Percentiles rank a stretch among this genome's conserved stretches.
These are phyloP conservation scores for Coniferiporia weirii DNA, from an alignment of 1,284 basidiomycete genomes.

Conservation along the genomic window DNA sequence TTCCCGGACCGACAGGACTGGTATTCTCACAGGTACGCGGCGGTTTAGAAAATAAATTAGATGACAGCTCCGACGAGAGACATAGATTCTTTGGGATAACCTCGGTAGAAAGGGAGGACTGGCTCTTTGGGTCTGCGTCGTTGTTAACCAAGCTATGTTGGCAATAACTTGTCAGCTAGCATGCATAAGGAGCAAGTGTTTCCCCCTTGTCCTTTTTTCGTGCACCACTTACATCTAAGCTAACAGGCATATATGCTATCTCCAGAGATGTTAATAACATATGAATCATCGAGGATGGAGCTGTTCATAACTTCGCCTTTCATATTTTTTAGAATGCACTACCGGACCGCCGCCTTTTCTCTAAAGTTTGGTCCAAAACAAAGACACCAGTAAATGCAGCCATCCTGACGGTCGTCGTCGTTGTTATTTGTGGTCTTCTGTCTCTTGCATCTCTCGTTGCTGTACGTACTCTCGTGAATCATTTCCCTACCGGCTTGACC, in stretches of 20 bases:
- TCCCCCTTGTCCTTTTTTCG: neutral
- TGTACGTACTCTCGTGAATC: conserved; percentile 1
- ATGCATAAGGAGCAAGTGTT: conserved; percentile 19
- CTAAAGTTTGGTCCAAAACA: conserved; percentile 19
- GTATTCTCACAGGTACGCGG: conserved; percentile 19
- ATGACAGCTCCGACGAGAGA: neutral
- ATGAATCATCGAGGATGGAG: neutral
- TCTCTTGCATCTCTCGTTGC: conserved; percentile 22
- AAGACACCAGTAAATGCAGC: conserved; percentile 22
- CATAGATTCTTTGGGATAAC: conserved; percentile 22
- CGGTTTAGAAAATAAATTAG: neutral
- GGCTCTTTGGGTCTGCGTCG: conserved; percentile 20
- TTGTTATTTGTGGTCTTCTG: conserved; percentile 23
- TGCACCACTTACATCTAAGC: neutral
- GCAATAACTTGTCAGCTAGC: conserved; percentile 20
- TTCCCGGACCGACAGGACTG: conserved; percentile 21
- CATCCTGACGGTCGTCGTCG: conserved; percentile 20
- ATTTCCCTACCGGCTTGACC: neutral
- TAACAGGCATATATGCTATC: conserved; percentile 21
- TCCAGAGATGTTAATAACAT: conserved; percentile 19
- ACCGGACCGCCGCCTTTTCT: conserved; percentile 18
- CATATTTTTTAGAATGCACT: conserved; percentile 17
- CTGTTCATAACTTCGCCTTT: neutral
- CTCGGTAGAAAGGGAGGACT: conserved; percentile 20
- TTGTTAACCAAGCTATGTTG: conserved; percentile 20